These are phyloP conservation scores for Monosporascus sp. DNA, from an alignment of 2,329 filamentous ascomycete genomes.

Conservation along the genomic window DNA sequence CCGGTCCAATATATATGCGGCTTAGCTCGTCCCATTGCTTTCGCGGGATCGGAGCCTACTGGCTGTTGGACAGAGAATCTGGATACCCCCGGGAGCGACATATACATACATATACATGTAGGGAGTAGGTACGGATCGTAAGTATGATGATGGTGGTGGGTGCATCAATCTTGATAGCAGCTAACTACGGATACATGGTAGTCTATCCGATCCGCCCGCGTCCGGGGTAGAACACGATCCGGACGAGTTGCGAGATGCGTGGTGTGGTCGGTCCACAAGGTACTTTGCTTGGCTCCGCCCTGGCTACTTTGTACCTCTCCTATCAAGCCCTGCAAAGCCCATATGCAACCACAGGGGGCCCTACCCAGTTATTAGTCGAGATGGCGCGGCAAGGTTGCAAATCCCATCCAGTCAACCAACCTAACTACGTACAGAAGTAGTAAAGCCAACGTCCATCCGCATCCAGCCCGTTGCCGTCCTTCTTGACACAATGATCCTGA, in stretches of 20 bases:
- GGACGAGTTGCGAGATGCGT: neutral
- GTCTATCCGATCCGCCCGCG: conserved; percentile 18
- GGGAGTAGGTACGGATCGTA: too few relatives aligned
- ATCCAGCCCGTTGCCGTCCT: neutral
- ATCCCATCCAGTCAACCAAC: neutral
- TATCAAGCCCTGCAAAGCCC: neutral
- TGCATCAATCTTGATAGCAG: too few relatives aligned
- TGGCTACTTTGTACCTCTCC: neutral
- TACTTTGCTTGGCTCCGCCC: neutral
- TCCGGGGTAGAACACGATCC: conserved; percentile 11
- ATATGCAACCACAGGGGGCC: neutral
- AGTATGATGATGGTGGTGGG: too few relatives aligned
- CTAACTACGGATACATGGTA: neutral
- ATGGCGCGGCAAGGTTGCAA: neutral
- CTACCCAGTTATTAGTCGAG: neutral
- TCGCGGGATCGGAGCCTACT: too few relatives aligned
- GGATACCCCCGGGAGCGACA: too few relatives aligned
- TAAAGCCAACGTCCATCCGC: neutral
- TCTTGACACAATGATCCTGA: too few relatives aligned
- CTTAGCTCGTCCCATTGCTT: too few relatives aligned
- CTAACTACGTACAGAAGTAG: neutral
- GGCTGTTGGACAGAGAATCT: too few relatives aligned
- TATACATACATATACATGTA: too few relatives aligned
- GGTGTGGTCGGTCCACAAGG: neutral
- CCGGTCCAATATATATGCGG: too few relatives aligned